Conservation (phyloP, 805 yeast genomes). For the Yarrowia hollandica region DNA sequence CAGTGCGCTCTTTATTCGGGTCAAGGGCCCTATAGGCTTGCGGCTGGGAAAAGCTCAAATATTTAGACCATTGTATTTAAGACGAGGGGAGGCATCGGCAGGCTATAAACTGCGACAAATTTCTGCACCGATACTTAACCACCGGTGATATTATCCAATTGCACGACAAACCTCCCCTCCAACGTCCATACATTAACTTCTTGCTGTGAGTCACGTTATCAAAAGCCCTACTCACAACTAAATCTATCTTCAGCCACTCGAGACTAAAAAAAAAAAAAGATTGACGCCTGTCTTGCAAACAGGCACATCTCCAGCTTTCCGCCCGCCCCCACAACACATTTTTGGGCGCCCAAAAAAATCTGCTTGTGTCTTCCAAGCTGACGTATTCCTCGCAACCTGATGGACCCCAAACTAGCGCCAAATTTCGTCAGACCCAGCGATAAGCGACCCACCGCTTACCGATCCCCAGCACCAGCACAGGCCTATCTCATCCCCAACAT, state of each 20-base stretch:
- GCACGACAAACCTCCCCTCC: no score
- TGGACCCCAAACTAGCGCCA: slow-evolving; percentile 95
- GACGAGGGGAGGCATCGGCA: not conserved
- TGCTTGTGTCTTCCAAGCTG: no score
- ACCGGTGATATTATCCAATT: no score
- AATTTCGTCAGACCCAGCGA: slow-evolving; percentile 83
- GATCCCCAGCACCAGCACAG: slow-evolving; percentile 39
- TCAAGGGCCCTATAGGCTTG: slow-evolving; percentile 12
- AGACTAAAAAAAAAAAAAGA: no score
- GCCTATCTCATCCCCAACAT: slow-evolving; percentile 52
- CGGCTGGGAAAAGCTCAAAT: slow-evolving; percentile 10
- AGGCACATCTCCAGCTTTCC: no score
- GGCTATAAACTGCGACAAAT: no score
- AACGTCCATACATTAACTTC: slow-evolving; percentile 16
- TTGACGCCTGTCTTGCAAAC: no score
- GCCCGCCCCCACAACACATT: no score
- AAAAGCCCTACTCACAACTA: not conserved
- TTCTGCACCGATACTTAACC: no score
- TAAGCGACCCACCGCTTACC: slow-evolving; percentile 46
- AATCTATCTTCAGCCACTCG: no score
- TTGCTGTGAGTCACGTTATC: slow-evolving; percentile 28
- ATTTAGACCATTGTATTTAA: not conserved
- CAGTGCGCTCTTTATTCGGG: slow-evolving; percentile 22
- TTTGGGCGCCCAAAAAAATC: no score
- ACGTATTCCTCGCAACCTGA: no score